Evolutionary conservation across 2,329 filamentous ascomycete genomes (phyloP), one percentile per base, ranked within the genome.

Genomic region (Stemphylium lycopersici): DNA sequence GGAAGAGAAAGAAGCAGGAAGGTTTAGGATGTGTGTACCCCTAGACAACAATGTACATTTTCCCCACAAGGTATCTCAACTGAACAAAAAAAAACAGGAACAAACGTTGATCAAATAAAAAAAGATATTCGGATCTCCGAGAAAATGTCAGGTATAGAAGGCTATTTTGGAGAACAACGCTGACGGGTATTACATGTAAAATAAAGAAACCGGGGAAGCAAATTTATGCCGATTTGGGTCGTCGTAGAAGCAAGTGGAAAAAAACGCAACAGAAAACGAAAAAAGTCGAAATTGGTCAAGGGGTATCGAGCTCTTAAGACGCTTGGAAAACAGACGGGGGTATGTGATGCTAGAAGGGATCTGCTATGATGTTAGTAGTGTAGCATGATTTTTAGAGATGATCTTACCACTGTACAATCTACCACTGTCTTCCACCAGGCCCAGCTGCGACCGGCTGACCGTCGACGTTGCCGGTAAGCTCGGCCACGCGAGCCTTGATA

Each of bases 401-500:
- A 34, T 52, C 63, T 34, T 39, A 66, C 65, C 61, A 56, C 52
- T 46, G 49, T 24, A 54, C 58, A 63, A 55, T 57, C 44, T 63
- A 54, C 43, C 56, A 61, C 26, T 57, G 58, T 54, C 50, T 62
- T 40, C 52, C 51, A 20, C 52, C 52, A 31, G 55, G 51, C 18
- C 62, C 52, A 31, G 44, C 39, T 45, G 31, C 24, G 8, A 26
- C 32, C 15, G 67, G 56, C 45, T 63, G 58, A 6, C 71, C 70
- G 3, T 75, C 72, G 18, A 71, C 51, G 24, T 73, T 74, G 36
- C 89, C 89, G 2, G 95, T 99, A 66, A 99, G 79, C 75, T 97
- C 92, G 47, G 95, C 95, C 54, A 99, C 95, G 58, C 95, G 89
- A 56, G 95, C 95, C 79, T 97, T 98, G 83, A 99, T 99, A 60